phyloP scores from a whole-genome alignment of 176 grass and related monocot species.

The Hyparrhenia diplandra region DNA sequence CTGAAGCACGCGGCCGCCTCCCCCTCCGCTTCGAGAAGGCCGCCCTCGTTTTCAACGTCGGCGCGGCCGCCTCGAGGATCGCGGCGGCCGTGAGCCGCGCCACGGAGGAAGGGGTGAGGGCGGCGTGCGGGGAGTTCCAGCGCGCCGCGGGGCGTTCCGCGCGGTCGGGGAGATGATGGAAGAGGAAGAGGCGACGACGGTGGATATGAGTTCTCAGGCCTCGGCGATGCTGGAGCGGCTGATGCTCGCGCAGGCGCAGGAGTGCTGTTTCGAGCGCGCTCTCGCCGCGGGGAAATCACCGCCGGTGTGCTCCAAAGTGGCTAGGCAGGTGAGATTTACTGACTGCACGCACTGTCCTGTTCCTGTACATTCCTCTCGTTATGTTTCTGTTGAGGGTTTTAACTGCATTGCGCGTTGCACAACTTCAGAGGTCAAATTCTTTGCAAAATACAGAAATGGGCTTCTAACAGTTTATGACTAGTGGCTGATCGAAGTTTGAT shows the following conservation, averaged over 20 bases:
- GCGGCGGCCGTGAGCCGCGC: slow-evolving; percentile 38
- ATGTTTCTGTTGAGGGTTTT: background rate
- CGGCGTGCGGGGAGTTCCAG: slow-evolving; percentile 63
- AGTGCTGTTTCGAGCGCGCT: slow-evolving; percentile 86
- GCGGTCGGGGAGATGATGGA: slow-evolving; percentile 47
- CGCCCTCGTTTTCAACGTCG: slow-evolving; percentile 65
- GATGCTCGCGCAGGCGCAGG: slow-evolving; percentile 92
- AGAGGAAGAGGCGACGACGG: slow-evolving; percentile 29
- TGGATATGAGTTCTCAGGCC: slow-evolving; percentile 66
- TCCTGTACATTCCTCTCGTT: background rate
- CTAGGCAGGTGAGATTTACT: slow-evolving; percentile 57
- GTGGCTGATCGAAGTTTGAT: background rate
- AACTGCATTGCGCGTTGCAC: background rate
- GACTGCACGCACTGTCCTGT: background rate
- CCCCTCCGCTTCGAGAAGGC: slow-evolving; percentile 70
- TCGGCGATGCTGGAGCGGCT: slow-evolving; percentile 60
- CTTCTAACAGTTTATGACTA: background rate
- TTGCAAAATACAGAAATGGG: background rate
- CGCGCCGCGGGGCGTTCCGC: slow-evolving; percentile 55
- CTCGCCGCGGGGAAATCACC: slow-evolving; percentile 44
- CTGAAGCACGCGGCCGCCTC: slow-evolving; percentile 45
- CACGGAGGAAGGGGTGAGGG: slow-evolving; percentile 44
- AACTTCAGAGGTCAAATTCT: background rate
- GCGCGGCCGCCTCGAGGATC: slow-evolving; percentile 53
- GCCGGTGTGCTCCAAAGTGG: slow-evolving; percentile 66